phyloP scores from a whole-genome alignment of 192 early-diverging fungal genomes.

The Funneliformis geosporum region DNA sequence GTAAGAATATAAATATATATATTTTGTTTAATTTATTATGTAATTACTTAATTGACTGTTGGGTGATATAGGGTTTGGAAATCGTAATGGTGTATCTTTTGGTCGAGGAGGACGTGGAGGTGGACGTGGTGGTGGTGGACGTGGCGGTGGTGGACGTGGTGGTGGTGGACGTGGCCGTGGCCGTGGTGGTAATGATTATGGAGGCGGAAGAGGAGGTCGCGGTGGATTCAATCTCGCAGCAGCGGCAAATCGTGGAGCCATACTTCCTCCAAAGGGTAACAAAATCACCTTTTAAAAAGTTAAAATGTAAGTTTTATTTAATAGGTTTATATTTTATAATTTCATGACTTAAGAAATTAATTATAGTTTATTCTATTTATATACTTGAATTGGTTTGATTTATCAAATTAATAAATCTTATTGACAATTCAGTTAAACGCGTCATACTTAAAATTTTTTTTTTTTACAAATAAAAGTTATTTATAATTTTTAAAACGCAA shows the following conservation, averaged over 20 bases:
- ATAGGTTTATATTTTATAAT: too few species aligned
- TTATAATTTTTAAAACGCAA: too few species aligned
- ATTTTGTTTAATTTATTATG: neutral
- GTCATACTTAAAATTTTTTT: too few species aligned
- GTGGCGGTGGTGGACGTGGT: neutral
- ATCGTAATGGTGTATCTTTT: slow-evolving; percentile 43
- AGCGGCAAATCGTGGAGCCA: slow-evolving; percentile 16
- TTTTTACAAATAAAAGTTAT: too few species aligned
- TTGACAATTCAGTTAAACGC: too few species aligned
- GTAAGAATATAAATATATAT: neutral
- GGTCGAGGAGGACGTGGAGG: slow-evolving; percentile 55
- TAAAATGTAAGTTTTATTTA: neutral
- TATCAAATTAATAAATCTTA: too few species aligned
- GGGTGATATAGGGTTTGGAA: slow-evolving; percentile 43
- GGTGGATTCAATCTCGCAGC: neutral
- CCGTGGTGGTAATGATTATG: neutral
- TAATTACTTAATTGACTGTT: slow-evolving; percentile 30
- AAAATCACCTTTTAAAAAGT: slow-evolving; percentile 18
- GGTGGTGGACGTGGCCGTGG: slow-evolving; percentile 14
- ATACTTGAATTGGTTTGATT: too few species aligned
- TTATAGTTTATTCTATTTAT: neutral
- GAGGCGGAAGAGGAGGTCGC: neutral
- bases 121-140: slow-evolving; percentile 45
- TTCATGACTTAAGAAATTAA: neutral
- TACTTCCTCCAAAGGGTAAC: slow-evolving; percentile 1